Conservation (phyloP, 2,329 filamentous ascomycete species). For the Calonectria pseudoturangicola region DNA sequence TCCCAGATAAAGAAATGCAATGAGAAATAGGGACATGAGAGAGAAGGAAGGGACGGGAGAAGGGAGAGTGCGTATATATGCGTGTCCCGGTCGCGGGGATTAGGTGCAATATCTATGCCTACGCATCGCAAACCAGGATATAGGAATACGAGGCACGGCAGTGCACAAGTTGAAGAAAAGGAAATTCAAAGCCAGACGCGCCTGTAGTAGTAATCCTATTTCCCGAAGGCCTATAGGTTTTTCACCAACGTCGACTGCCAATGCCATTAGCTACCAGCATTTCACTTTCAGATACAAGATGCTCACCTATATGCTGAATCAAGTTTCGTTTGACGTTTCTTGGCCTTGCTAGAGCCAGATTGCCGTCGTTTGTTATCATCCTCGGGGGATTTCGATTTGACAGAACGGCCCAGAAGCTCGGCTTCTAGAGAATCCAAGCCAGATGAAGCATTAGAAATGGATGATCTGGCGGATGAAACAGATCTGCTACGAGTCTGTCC, state of each 20-base stretch:
- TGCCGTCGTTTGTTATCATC: constrained; percentile 44
- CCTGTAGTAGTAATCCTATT: constrained; percentile 26
- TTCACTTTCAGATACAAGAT: background rate
- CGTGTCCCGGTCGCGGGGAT: constrained; percentile 36
- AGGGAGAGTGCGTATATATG: constrained; percentile 30
- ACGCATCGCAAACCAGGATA: constrained; percentile 26
- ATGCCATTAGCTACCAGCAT: constrained; percentile 38
- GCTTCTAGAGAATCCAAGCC: constrained; percentile 63
- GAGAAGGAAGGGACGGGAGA: constrained; percentile 21
- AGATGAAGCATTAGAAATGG: constrained; percentile 58
- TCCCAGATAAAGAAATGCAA: constrained; percentile 40
- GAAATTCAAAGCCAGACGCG: constrained; percentile 36
- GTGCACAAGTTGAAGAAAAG: constrained; percentile 40
- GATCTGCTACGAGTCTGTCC: constrained; percentile 48
- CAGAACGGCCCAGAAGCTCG: constrained; percentile 60
- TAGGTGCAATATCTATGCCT: constrained; percentile 34
- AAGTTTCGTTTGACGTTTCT: constrained; percentile 59
- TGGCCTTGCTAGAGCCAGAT: constrained; percentile 50
- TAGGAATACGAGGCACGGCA: constrained; percentile 38
- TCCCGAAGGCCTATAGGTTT: background rate
- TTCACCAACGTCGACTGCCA: constrained; percentile 61
- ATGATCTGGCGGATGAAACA: constrained; percentile 56
- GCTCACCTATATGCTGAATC: constrained; percentile 63
- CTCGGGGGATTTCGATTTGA: constrained; percentile 56
- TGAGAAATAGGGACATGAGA: constrained; percentile 31